Percentiles rank a stretch among this genome's conserved stretches.
Conservation (phyloP, 129 eudicot species). For the Oenanthe sinensis region DNA sequence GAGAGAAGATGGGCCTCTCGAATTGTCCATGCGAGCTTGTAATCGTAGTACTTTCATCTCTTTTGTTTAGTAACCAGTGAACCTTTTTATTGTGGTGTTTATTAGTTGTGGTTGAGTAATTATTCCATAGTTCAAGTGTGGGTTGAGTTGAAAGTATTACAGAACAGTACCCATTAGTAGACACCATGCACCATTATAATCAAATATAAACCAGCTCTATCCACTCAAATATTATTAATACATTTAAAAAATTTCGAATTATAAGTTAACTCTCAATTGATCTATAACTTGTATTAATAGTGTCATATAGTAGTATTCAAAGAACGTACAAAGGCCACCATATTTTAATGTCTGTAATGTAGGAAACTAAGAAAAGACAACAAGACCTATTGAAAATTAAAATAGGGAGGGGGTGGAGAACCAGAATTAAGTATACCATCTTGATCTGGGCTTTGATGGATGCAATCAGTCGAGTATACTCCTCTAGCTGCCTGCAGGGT, state of each 20-base stretch:
- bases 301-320: neutral
- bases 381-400: neutral
- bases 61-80: no score
- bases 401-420: neutral
- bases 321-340: neutral
- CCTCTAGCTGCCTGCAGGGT: constrained; percentile 75
- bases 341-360: neutral
- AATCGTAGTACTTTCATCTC: no score
- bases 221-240: neutral
- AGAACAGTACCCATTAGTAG: neutral
- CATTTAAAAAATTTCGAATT: neutral
- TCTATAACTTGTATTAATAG: neutral
- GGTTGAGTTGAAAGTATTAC: no score
- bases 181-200: neutral
- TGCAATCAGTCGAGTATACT: constrained; percentile 64
- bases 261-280: neutral
- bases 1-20: no score
- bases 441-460: constrained; percentile 85
- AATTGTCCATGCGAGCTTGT: no score
- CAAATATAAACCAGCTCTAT: neutral
- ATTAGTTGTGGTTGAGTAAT: no score
- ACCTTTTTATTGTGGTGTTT: no score
- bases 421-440: constrained; percentile 43
- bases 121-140: no score
- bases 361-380: neutral